Evolutionary conservation across 225 moss, liverwort and hornwort species (phyloP), one percentile per base, ranked within the genome.

Genomic region (Sphagnum tenellum): DNA sequence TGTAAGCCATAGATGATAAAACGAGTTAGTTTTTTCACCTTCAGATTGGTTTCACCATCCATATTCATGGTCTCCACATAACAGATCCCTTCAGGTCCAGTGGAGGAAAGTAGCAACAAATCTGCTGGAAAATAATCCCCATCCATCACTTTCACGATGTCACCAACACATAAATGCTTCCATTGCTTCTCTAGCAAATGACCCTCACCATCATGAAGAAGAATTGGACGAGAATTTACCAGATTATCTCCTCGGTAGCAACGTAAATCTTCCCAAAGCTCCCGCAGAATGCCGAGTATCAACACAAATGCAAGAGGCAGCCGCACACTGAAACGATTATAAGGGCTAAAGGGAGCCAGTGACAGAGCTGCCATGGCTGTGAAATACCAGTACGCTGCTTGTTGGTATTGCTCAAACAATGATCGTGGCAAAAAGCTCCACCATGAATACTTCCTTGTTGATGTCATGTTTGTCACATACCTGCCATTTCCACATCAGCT

Each of bases 361-460:
- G 90, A 81, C 50, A 90, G 72, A 5, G 60, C 67, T 47, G n/a
- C n/a, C n/a, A n/a, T n/a, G n/a, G n/a, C n/a, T n/a, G n/a, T n/a
- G n/a, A n/a, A n/a, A n/a, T n/a, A 80, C 90, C 80, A 87, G 85
- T 44, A 80, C 11, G 90, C 90, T 63, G 80, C 85, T 46, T 82
- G 78, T 67, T 87, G 78, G 60, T 87, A 90, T 55, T 90, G 85
- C 55, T 85, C 78, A 67, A 81, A 90, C 5, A 90, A 72, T 45
- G 87, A 75, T 44, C 65, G 47, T 59, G 90, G 80, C 48, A 87
- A 61, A 75, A 90, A 85, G 55, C 58, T 85, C 53, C 70, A 81
- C 80, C 78, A 87, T 2, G 69, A 65, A 70, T 87, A 90, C 82
- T 87, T 87, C 2, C 80, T 85, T 5, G 87, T 85, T 57, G 84